A percentile compares a stretch with the other conserved stretches of the same genome.
Evolutionary conservation across 139 green algal species (phyloP).

Genomic region (Chlorella sp.): DNA sequence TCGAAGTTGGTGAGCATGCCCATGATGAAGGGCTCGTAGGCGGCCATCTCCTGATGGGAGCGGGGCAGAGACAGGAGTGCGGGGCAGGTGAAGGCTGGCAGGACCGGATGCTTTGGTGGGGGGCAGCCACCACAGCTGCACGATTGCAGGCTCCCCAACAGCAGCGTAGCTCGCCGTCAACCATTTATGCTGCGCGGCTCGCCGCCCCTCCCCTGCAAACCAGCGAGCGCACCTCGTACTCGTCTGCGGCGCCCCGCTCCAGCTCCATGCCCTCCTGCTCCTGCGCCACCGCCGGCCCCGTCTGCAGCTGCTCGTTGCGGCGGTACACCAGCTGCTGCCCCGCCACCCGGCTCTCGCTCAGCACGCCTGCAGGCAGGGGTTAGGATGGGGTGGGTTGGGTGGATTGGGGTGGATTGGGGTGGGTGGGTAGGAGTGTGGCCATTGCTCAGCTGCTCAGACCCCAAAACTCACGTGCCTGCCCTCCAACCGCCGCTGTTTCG

Average conservation of each 20-base stretch:
- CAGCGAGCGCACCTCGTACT: conserved; percentile 15
- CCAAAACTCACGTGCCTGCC: not conserved
- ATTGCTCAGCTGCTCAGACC: not conserved
- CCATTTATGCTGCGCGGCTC: not conserved
- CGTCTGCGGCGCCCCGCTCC: not conserved
- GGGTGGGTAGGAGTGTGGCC: not conserved
- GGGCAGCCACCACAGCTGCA: not conserved
- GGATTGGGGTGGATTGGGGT: not conserved
- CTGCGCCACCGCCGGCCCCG: not conserved
- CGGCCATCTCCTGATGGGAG: conserved; percentile 55
- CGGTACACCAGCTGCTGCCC: conserved; percentile 45
- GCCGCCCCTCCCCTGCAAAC: not conserved
- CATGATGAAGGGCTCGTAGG: conserved; percentile 86
- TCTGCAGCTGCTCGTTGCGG: conserved; percentile 41
- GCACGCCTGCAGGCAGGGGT: conserved; percentile 9
- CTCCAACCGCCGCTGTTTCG: not conserved
- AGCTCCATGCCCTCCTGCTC: conserved; percentile 41
- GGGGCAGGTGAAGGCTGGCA: not conserved
- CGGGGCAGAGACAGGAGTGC: not conserved
- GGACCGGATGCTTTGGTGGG: not conserved
- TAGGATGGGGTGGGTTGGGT: not conserved
- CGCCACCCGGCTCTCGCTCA: conserved; percentile 18
- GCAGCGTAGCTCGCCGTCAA: not conserved
- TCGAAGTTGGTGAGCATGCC: conserved; percentile 93
- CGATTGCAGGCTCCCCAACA: not conserved